phyloP scores from a whole-genome alignment of 2,329 filamentous ascomycete genomes.

The Bipolaris zeicola region DNA sequence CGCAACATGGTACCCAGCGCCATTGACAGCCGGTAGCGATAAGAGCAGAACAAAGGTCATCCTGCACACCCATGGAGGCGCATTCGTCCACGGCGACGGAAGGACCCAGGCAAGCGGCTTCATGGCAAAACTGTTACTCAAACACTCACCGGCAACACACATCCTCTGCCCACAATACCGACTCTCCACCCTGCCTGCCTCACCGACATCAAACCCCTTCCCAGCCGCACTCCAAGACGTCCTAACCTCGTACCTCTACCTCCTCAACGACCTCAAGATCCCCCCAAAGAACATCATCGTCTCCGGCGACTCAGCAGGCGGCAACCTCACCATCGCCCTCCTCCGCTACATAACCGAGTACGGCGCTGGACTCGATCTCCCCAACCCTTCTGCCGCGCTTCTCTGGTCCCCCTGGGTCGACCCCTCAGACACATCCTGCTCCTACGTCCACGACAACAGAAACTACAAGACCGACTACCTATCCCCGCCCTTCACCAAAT shows the following conservation, averaged over 20 bases:
- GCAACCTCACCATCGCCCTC: constrained; percentile 53
- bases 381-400: constrained; percentile 46
- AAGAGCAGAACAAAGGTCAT: constrained; percentile 42
- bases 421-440: constrained; percentile 36
- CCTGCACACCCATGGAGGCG: constrained; percentile 58
- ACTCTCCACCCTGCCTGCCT: constrained; percentile 49
- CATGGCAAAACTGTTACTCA: constrained; percentile 40
- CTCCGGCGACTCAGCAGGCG: constrained; percentile 58
- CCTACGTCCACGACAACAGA: constrained; percentile 36
- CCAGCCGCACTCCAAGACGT: constrained; percentile 59
- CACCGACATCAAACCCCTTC: constrained; percentile 51
- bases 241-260: constrained; percentile 54
- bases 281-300: constrained; percentile 51
- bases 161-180: constrained; percentile 57
- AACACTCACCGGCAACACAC: constrained; percentile 46
- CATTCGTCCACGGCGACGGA: constrained; percentile 51
- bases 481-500: constrained; percentile 44
- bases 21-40: constrained; percentile 20
- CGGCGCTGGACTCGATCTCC: constrained; percentile 42
- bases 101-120: constrained; percentile 39
- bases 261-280: constrained; percentile 51
- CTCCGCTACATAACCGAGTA: constrained; percentile 55
- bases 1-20: constrained; percentile 51
- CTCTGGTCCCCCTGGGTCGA: constrained; percentile 55
- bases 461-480: constrained; percentile 53